Conservation (phyloP, 2,329 filamentous ascomycete species). For the Pseudogymnoascus sp. region DNA sequence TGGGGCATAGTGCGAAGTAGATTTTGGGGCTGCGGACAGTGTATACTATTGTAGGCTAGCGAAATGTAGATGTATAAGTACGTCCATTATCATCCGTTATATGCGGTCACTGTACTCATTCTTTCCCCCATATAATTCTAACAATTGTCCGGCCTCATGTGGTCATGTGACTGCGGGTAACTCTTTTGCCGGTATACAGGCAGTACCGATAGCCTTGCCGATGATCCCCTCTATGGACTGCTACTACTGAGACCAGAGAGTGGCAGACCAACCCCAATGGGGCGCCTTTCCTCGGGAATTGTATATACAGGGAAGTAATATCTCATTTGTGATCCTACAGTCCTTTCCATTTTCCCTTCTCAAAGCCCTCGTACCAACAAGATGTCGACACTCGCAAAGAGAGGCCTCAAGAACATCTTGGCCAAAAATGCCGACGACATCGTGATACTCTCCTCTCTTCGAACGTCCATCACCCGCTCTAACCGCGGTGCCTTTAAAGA, state of each 20-base stretch:
- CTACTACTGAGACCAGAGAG: slow-evolving; percentile 1
- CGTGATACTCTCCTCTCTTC: slow-evolving; percentile 82
- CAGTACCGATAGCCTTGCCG: neutral
- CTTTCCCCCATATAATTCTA: neutral
- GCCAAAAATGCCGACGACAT: slow-evolving; percentile 71
- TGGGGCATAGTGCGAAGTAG: slow-evolving; percentile 32
- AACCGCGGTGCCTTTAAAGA: slow-evolving; percentile 79
- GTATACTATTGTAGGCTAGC: slow-evolving; percentile 10
- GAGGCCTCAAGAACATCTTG: slow-evolving; percentile 67
- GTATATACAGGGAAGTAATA: slow-evolving; percentile 1
- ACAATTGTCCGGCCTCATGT: neutral
- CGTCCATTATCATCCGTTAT: slow-evolving; percentile 5
- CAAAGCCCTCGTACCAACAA: slow-evolving; percentile 12
- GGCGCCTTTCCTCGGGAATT: slow-evolving; percentile 3
- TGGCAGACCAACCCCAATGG: neutral
- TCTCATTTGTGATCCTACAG: slow-evolving; percentile 1
- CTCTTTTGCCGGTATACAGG: neutral
- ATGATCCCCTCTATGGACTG: neutral
- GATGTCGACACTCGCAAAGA: slow-evolving; percentile 37
- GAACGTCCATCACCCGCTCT: slow-evolving; percentile 76
- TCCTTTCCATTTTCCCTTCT: neutral
- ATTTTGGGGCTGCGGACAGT: neutral
- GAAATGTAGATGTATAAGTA: slow-evolving; percentile 7
- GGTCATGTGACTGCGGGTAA: slow-evolving; percentile 2
- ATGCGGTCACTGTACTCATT: neutral